phyloP scores from a whole-genome alignment of 129 eudicot species.

The Kitagawia praeruptora region DNA sequence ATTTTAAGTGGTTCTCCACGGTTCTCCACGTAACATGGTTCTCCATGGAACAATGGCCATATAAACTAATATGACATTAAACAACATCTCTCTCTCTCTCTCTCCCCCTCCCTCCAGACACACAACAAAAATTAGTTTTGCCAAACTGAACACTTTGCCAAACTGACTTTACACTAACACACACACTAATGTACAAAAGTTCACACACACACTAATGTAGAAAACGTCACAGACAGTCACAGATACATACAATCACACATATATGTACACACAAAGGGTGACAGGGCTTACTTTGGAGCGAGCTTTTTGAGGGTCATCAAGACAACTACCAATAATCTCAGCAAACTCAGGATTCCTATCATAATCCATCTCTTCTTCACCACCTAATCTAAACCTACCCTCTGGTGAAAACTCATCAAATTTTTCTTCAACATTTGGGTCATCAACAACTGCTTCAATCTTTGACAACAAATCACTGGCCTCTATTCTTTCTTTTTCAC shows the following conservation, averaged over 20 bases:
- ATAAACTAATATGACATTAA: too few species aligned
- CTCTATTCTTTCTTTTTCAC: constrained; percentile 22
- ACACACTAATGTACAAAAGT: neutral
- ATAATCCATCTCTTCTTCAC: constrained; percentile 41
- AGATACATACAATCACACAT: too few species aligned
- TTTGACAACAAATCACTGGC: constrained; percentile 28
- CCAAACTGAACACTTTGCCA: too few species aligned
- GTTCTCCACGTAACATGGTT: too few species aligned
- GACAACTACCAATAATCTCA: constrained; percentile 62
- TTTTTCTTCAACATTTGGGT: constrained; percentile 37
- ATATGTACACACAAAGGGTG: neutral
- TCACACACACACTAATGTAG: too few species aligned
- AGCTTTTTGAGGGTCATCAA: constrained; percentile 85
- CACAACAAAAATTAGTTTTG: too few species aligned
- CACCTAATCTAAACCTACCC: constrained; percentile 24
- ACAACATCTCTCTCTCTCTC: too few species aligned
- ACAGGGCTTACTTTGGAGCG: constrained; percentile 53
- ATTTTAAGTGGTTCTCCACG: too few species aligned
- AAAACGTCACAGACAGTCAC: too few species aligned
- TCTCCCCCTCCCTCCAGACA: too few species aligned
- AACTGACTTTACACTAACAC: too few species aligned
- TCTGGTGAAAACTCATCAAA: constrained; percentile 44
- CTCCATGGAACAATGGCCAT: too few species aligned
- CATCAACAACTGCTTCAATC: constrained; percentile 27
- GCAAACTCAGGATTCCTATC: constrained; percentile 95